A percentile compares a stretch with the other conserved stretches of the same genome.
Evolutionary conservation across 2,329 filamentous ascomycete genomes (phyloP).

Genomic region (Alternaria sp.): DNA sequence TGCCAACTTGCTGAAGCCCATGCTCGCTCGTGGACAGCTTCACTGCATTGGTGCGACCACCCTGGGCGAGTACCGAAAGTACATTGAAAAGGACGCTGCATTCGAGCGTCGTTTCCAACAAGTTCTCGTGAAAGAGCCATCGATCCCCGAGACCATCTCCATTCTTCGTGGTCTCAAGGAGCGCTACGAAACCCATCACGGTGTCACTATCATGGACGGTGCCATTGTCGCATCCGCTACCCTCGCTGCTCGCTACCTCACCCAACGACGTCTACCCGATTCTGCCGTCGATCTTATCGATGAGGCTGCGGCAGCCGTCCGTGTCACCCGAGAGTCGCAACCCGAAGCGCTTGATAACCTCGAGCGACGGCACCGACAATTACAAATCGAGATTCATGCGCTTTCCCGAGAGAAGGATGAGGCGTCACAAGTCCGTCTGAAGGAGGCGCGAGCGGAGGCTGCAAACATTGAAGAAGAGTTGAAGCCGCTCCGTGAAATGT

Average conservation of each 20-base stretch:
- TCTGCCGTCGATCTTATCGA: constrained; percentile 97
- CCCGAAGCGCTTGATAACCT: constrained; percentile 95
- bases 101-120: constrained; percentile 99
- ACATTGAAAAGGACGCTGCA: constrained; percentile 97
- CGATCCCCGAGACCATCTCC: constrained; percentile 87
- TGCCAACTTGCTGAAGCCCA: constrained; percentile 95
- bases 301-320: constrained; percentile 94
- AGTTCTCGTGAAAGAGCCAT: constrained; percentile 93
- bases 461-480: constrained; percentile 95
- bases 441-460: constrained; percentile 85
- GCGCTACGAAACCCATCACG: constrained; percentile 97
- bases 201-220: constrained; percentile 93
- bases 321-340: constrained; percentile 93
- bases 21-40: constrained; percentile 94
- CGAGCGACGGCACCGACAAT: constrained; percentile 86
- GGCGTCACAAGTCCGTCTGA: constrained; percentile 82
- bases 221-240: constrained; percentile 92
- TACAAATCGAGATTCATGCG: constrained; percentile 97
- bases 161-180: constrained; percentile 99
- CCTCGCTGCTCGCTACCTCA: constrained; percentile 91
- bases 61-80: constrained; percentile 94
- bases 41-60: constrained; percentile 99
- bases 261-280: constrained; percentile 87
- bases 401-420: constrained; percentile 94
- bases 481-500: constrained; percentile 90